Evolutionary conservation across 192 early-diverging fungal species (phyloP).

Genomic region (Coemansia sp.): DNA sequence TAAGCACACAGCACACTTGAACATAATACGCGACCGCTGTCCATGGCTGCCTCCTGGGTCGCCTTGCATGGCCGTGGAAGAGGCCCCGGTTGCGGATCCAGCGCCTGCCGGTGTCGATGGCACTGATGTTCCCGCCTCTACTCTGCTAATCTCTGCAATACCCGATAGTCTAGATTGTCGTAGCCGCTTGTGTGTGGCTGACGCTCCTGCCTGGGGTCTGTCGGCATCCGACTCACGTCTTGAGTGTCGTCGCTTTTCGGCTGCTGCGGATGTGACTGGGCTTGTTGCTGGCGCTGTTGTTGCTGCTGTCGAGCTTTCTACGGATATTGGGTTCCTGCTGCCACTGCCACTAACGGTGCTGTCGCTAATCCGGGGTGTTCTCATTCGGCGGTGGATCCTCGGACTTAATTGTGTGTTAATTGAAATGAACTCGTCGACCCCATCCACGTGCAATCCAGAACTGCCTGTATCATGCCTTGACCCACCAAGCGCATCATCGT

Average conservation of each 20-base stretch:
- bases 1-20: conserved; percentile 51
- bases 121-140: not conserved
- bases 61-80: not conserved
- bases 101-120: not conserved
- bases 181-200: not conserved
- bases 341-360: not conserved
- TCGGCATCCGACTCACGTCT: not conserved
- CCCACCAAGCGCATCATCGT: not conserved
- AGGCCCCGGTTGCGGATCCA: not conserved
- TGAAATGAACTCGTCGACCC: conserved; percentile 12
- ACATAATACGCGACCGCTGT: conserved; percentile 29
- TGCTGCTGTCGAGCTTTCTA: not conserved
- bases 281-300: not conserved
- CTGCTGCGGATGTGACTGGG: not conserved
- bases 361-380: not conserved
- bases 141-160: not conserved
- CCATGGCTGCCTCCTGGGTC: not conserved
- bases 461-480: not conserved
- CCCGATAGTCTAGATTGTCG: not conserved
- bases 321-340: not conserved
- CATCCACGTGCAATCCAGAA: not conserved
- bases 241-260: conserved; percentile 4
- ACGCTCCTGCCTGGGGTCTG: conserved; percentile 1
- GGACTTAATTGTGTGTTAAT: conserved; percentile 30
- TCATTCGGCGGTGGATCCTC: not conserved